A percentile compares a stretch with the other conserved stretches of the same genome.
These are phyloP conservation scores for Cucurbita ficifolia DNA, from an alignment of 306 rosid genomes.

Conservation along the genomic window DNA sequence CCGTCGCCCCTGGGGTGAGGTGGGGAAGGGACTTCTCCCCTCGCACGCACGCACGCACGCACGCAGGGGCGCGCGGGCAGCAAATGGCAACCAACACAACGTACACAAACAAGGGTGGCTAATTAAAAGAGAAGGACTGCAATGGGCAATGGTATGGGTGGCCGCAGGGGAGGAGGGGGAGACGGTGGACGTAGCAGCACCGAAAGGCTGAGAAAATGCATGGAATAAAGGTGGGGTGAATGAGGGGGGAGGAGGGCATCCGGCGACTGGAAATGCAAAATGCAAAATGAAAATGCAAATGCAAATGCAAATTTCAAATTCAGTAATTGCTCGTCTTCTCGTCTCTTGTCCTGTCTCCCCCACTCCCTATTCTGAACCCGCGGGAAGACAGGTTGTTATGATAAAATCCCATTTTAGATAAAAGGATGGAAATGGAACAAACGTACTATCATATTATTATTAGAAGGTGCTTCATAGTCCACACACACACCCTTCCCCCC, in stretches of 20 bases:
- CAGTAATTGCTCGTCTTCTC: no score
- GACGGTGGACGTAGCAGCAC: constrained; percentile 20
- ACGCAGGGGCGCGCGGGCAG: no score
- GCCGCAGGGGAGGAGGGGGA: constrained; percentile 14
- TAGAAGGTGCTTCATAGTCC: not conserved
- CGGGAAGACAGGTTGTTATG: constrained; percentile 17
- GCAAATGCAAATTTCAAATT: no score
- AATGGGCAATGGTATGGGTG: not conserved
- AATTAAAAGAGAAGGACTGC: no score
- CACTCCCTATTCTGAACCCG: constrained; percentile 25
- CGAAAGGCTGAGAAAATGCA: constrained; percentile 21
- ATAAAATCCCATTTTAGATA: no score
- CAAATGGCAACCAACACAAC: no score
- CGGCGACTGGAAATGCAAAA: not conserved
- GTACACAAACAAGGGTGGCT: no score
- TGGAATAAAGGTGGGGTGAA: constrained; percentile 15
- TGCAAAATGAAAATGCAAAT: no score
- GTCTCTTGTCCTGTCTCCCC: not conserved
- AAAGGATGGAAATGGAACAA: no score
- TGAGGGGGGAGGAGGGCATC: not conserved
- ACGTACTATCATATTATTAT: no score
- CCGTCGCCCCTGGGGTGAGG: not conserved
- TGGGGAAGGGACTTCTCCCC: no score
- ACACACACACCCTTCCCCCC: not conserved
- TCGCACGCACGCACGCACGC: no score